Conservation (phyloP, 805 yeast species). For the Wickerhamiella australiensis region DNA sequence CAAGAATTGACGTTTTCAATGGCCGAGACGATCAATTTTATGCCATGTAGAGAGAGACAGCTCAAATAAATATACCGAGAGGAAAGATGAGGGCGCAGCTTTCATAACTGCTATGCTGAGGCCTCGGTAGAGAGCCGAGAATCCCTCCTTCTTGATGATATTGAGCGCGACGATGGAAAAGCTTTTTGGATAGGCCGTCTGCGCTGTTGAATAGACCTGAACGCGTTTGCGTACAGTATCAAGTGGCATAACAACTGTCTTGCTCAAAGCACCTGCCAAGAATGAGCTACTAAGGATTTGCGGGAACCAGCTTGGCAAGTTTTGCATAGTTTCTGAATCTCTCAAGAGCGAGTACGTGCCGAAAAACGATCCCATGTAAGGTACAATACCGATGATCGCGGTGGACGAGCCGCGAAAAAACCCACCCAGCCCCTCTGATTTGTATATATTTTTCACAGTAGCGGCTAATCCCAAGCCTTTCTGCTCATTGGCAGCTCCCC, state of each 20-base stretch:
- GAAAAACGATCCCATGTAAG: slow-evolving; percentile 60
- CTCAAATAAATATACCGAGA: slow-evolving; percentile 58
- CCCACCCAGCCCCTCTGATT: slow-evolving; percentile 35
- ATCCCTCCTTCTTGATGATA: slow-evolving; percentile 47
- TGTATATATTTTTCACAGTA: slow-evolving; percentile 29
- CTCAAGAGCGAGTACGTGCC: slow-evolving; percentile 19
- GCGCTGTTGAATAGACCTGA: slow-evolving; percentile 41
- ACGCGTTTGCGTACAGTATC: slow-evolving; percentile 71
- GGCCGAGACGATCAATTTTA: background rate
- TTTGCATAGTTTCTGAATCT: slow-evolving; percentile 4
- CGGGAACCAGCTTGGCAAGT: slow-evolving; percentile 14
- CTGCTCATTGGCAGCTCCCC: slow-evolving; percentile 56
- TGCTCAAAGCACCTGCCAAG: slow-evolving; percentile 63
- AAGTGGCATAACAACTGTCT: slow-evolving; percentile 67
- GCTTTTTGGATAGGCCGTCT: slow-evolving; percentile 21
- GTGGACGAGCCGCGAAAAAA: slow-evolving; percentile 40
- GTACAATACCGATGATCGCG: slow-evolving; percentile 49
- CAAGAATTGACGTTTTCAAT: too few species aligned
- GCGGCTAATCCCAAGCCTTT: slow-evolving; percentile 18
- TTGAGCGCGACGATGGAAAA: slow-evolving; percentile 24
- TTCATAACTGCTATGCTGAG: slow-evolving; percentile 57
- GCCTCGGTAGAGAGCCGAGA: slow-evolving; percentile 62
- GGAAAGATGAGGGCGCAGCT: slow-evolving; percentile 59
- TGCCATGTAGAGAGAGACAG: slow-evolving; percentile 19
- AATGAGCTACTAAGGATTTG: slow-evolving; percentile 42